A percentile compares a stretch with the other conserved stretches of the same genome.
These are phyloP conservation scores for Aristolochia californica DNA, from an alignment of 164 flowering plant genomes.

Conservation along the genomic window DNA sequence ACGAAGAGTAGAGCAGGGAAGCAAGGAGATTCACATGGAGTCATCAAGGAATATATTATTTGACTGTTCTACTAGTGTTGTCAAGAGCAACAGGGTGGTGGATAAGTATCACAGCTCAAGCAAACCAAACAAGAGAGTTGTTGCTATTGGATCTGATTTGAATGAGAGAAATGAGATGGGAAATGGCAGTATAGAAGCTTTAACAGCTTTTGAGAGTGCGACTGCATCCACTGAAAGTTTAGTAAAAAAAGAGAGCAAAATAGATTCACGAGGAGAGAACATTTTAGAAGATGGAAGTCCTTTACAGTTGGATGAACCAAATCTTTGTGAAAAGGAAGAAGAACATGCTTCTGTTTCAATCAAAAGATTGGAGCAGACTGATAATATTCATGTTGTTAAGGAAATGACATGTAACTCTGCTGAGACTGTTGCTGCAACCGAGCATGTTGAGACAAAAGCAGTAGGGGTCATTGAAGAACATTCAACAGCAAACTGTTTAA, in stretches of 20 bases:
- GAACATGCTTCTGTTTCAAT: too few relatives aligned
- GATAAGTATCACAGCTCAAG: neutral
- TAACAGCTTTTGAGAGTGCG: neutral
- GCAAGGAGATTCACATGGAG: too few relatives aligned
- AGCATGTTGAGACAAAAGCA: neutral
- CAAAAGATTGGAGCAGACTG: too few relatives aligned
- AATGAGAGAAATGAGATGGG: neutral
- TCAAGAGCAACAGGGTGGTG: neutral
- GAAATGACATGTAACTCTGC: neutral
- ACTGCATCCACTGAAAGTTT: neutral
- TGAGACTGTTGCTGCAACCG: neutral
- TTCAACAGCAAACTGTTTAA: neutral
- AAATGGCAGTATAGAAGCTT: neutral
- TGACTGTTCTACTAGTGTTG: neutral
- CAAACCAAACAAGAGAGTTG: neutral
- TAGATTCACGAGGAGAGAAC: neutral
- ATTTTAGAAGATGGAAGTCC: neutral
- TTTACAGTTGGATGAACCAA: too few relatives aligned
- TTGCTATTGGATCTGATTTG: neutral
- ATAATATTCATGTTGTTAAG: too few relatives aligned
- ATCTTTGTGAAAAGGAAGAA: too few relatives aligned
- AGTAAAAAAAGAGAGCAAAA: neutral
- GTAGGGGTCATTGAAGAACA: neutral
- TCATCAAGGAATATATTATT: too few relatives aligned
- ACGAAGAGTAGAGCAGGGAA: too few relatives aligned